phyloP scores from a whole-genome alignment of 495 filamentous ascomycete genomes.

The Neurospora pannonica region DNA sequence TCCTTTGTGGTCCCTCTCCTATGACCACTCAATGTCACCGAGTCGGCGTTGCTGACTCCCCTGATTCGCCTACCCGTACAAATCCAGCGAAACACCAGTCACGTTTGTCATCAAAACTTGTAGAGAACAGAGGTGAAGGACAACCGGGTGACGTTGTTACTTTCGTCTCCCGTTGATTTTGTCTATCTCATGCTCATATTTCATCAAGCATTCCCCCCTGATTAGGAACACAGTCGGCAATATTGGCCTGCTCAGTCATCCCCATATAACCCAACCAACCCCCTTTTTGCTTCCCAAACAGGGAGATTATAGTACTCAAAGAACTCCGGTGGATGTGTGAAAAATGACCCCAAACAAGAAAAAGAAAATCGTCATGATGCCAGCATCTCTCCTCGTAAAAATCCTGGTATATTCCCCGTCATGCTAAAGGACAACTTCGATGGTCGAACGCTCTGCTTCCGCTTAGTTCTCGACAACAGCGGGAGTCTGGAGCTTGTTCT shows the following conservation, averaged over 20 bases:
- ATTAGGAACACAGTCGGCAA: not conserved
- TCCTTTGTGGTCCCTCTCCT: not conserved
- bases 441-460: not conserved
- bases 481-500: not conserved
- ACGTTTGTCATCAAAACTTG: not conserved
- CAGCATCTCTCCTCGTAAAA: not conserved
- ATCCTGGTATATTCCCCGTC: not conserved
- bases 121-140: not conserved
- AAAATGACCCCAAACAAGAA: conserved; percentile 10
- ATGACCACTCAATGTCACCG: not conserved
- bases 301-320: conserved; percentile 6
- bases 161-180: not conserved
- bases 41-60: not conserved
- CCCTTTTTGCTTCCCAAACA: conserved; percentile 10
- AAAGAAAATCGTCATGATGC: conserved; percentile 2
- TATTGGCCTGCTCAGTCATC: not conserved
- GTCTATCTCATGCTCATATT: not conserved
- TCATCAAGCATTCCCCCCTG: not conserved
- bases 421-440: not conserved
- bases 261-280: conserved; percentile 7
- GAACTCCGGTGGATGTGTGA: conserved; percentile 20
- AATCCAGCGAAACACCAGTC: not conserved
- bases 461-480: not conserved
- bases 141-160: not conserved
- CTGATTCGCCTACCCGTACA: not conserved